A percentile compares a stretch with the other conserved stretches of the same genome.
Evolutionary conservation across 164 flowering plant species (phyloP).

Genomic region (Dillenia turbinata): DNA sequence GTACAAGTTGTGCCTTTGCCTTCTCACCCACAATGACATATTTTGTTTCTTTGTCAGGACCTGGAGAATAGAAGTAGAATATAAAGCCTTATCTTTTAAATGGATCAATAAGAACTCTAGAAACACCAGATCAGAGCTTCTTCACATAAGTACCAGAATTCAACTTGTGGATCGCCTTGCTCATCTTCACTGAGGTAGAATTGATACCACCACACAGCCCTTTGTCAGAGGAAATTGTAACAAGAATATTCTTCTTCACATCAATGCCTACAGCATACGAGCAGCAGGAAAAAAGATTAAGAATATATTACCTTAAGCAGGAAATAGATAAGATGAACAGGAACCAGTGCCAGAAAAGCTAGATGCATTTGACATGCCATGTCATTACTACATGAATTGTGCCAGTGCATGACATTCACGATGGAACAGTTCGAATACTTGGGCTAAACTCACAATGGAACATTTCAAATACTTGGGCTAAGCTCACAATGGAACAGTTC

Average conservation of each 20-base stretch:
- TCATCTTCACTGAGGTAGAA: conserved; percentile 81
- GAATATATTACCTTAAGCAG: no score
- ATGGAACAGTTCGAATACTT: no score
- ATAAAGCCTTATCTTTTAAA: background rate
- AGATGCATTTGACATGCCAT: background rate
- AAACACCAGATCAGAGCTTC: conserved; percentile 3
- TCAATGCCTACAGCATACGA: conserved; percentile 52
- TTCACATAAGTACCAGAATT: conserved; percentile 47
- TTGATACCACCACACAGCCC: conserved; percentile 99
- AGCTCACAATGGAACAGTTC: no score
- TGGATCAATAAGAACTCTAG: background rate
- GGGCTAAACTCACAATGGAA: no score
- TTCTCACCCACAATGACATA: conserved; percentile 90
- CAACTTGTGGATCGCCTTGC: conserved; percentile 71
- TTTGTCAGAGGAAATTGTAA: conserved; percentile 87
- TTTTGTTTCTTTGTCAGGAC: conserved; percentile 78
- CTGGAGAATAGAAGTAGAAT: conserved; percentile 26
- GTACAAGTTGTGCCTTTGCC: conserved; percentile 81
- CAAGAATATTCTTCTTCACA: conserved; percentile 84
- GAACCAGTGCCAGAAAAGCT: background rate
- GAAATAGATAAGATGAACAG: no score
- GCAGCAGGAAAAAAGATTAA: background rate
- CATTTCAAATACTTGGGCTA: no score
- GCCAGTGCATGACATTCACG: no score
- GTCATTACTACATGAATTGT: no score